Conservation (phyloP, 2,329 filamentous ascomycete genomes). For the Lasiodiplodia hormozganensis region DNA sequence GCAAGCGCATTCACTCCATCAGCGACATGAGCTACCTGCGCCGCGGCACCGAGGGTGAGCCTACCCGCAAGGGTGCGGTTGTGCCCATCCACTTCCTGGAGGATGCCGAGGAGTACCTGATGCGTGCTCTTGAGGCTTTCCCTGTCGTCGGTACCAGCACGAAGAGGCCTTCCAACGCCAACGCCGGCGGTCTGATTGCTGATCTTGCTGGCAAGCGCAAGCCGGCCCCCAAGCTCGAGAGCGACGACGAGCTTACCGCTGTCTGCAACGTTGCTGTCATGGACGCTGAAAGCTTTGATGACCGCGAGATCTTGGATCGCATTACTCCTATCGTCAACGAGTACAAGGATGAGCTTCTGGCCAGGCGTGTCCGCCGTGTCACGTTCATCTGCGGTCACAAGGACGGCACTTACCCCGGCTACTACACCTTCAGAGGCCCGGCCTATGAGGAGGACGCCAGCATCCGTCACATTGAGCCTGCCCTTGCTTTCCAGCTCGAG, state of each 20-base stretch:
- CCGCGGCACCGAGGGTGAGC: slow-evolving; percentile 74
- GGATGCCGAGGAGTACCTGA: slow-evolving; percentile 86
- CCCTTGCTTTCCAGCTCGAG: slow-evolving; percentile 97
- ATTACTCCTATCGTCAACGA: slow-evolving; percentile 78
- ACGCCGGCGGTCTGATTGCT: slow-evolving; percentile 67
- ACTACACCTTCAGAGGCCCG: slow-evolving; percentile 98
- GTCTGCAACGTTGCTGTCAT: slow-evolving; percentile 92
- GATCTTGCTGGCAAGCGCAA: slow-evolving; percentile 76
- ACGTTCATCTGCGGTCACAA: slow-evolving; percentile 97
- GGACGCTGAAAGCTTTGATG: slow-evolving; percentile 83
- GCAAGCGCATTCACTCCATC: slow-evolving; percentile 86
- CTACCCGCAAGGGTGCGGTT: slow-evolving; percentile 89
- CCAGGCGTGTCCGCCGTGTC: slow-evolving; percentile 83
- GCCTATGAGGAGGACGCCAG: slow-evolving; percentile 88
- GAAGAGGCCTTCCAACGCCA: slow-evolving; percentile 61
- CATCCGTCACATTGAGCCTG: slow-evolving; percentile 96
- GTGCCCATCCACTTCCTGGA: slow-evolving; percentile 88
- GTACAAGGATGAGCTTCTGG: slow-evolving; percentile 82
- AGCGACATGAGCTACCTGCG: slow-evolving; percentile 93
- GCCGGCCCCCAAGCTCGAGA: slow-evolving; percentile 61
- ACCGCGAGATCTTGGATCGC: slow-evolving; percentile 78
- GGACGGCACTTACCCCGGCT: slow-evolving; percentile 92
- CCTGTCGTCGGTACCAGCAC: slow-evolving; percentile 62
- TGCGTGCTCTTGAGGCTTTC: slow-evolving; percentile 84
- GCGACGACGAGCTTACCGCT: slow-evolving; percentile 80